A percentile compares a stretch with the other conserved stretches of the same genome.
Evolutionary conservation across 164 flowering plant species (phyloP).

Genomic region (Stephania japonica): DNA sequence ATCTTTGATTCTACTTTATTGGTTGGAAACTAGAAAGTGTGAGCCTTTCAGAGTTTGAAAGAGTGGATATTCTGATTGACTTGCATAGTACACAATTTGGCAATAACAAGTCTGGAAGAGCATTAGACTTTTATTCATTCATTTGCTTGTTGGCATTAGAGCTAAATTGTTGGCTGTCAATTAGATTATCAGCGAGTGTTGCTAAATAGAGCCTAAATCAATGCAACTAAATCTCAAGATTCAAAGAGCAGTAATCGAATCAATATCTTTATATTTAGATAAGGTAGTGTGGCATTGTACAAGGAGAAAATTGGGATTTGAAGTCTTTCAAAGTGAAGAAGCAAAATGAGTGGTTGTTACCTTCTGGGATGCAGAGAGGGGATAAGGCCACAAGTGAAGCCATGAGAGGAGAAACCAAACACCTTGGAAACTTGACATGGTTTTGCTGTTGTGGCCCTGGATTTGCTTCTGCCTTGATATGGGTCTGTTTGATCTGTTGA

Average conservation of each 20-base stretch:
- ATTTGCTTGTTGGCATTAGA: too few species aligned
- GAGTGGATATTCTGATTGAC: not conserved
- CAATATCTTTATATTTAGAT: not conserved
- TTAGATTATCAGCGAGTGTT: too few species aligned
- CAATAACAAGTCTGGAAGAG: too few species aligned
- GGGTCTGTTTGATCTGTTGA: conserved; percentile 3
- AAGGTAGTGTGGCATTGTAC: not conserved
- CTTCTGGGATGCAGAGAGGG: conserved; percentile 39
- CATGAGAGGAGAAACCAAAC: conserved; percentile 38
- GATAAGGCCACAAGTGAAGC: conserved; percentile 47
- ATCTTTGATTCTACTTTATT: not conserved
- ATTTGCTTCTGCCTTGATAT: conserved; percentile 8
- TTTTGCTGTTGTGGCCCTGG: conserved; percentile 10
- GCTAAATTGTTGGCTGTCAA: too few species aligned
- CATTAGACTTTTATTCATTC: too few species aligned
- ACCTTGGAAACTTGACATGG: conserved; percentile 19
- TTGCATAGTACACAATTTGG: not conserved
- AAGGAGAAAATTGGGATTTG: not conserved
- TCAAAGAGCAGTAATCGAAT: too few species aligned
- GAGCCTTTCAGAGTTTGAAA: not conserved
- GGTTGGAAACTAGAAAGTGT: not conserved
- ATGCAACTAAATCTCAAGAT: too few species aligned
- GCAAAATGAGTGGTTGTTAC: conserved; percentile 19
- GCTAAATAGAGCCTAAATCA: too few species aligned
- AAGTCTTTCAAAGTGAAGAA: not conserved